Percentiles rank a stretch among this genome's conserved stretches.
Conservation (phyloP, 164 flowering plant species). For the Magnolia changhungtana region DNA sequence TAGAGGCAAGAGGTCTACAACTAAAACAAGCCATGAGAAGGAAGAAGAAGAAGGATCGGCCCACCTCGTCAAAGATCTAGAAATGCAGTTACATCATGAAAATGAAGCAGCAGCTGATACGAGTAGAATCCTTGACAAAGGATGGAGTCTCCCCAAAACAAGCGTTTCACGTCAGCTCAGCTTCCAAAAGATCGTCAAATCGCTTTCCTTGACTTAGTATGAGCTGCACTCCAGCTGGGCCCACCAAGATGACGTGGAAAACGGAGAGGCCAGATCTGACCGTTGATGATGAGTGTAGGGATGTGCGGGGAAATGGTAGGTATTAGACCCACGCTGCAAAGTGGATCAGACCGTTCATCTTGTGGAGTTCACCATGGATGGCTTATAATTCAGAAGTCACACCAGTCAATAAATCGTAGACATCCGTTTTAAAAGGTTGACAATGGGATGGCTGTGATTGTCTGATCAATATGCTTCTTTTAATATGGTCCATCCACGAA, state of each 20-base stretch:
- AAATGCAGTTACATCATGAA: conserved; percentile 15
- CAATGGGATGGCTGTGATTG: too few species aligned
- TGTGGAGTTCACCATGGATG: background rate
- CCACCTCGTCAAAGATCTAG: conserved; percentile 10
- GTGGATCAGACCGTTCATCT: background rate
- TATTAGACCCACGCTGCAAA: background rate
- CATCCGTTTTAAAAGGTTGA: too few species aligned
- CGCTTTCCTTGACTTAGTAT: conserved; percentile 25
- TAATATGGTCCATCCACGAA: too few species aligned
- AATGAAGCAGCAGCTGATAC: background rate
- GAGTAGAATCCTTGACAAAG: conserved; percentile 27
- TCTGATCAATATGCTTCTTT: too few species aligned
- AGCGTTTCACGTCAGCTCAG: conserved; percentile 21
- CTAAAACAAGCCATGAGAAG: conserved; percentile 16
- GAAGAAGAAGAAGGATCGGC: conserved; percentile 35
- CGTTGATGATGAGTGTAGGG: background rate
- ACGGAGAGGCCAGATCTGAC: background rate
- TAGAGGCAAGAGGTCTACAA: conserved; percentile 13
- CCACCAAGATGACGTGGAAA: background rate
- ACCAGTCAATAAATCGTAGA: too few species aligned
- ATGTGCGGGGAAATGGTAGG: background rate
- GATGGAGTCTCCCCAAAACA: conserved; percentile 36
- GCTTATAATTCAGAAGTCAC: too few species aligned
- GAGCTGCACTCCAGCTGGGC: conserved; percentile 19
- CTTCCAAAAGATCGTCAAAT: conserved; percentile 27